Evolutionary conservation across 2,329 filamentous ascomycete species (phyloP).

Genomic region (Colletotrichum incanum): DNA sequence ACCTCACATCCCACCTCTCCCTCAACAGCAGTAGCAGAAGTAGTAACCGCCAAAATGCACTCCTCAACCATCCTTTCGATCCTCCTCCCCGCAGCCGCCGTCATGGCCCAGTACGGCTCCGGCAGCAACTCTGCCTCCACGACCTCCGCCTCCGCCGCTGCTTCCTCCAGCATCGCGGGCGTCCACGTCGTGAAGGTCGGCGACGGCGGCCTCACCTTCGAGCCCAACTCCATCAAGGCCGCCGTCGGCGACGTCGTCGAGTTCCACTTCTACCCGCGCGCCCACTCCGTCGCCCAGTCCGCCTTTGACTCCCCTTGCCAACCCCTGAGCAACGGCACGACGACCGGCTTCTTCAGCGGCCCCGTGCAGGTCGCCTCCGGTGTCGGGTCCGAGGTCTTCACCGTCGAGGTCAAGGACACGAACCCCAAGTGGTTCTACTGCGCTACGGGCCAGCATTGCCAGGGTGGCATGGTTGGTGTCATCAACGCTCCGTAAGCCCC

Average conservation of each 20-base stretch:
- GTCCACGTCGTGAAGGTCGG: constrained; percentile 48
- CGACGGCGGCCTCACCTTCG: constrained; percentile 60
- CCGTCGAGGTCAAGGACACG: constrained; percentile 54
- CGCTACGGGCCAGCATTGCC: constrained; percentile 72
- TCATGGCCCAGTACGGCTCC: background rate
- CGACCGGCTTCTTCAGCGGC: constrained; percentile 66
- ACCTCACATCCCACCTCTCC: background rate
- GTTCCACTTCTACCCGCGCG: constrained; percentile 63
- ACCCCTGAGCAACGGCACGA: constrained; percentile 61
- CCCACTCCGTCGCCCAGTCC: constrained; percentile 75
- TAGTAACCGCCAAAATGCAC: constrained; percentile 32
- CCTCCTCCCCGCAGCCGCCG: constrained; percentile 30
- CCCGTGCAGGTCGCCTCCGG: constrained; percentile 52
- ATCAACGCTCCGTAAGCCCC: constrained; percentile 40
- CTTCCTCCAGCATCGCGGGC: background rate
- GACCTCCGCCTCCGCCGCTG: no score
- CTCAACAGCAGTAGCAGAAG: background rate
- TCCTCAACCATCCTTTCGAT: constrained; percentile 28
- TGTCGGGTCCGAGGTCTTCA: constrained; percentile 44
- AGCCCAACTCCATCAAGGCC: constrained; percentile 66
- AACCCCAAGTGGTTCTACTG: constrained; percentile 78
- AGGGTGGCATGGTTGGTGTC: constrained; percentile 72
- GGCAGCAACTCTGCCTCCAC: no score
- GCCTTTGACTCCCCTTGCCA: constrained; percentile 73
- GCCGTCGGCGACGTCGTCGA: constrained; percentile 63